A percentile compares a stretch with the other conserved stretches of the same genome.
Evolutionary conservation across 208 protist genomes (phyloP).

Genomic region (Naegleria lovaniensis): DNA sequence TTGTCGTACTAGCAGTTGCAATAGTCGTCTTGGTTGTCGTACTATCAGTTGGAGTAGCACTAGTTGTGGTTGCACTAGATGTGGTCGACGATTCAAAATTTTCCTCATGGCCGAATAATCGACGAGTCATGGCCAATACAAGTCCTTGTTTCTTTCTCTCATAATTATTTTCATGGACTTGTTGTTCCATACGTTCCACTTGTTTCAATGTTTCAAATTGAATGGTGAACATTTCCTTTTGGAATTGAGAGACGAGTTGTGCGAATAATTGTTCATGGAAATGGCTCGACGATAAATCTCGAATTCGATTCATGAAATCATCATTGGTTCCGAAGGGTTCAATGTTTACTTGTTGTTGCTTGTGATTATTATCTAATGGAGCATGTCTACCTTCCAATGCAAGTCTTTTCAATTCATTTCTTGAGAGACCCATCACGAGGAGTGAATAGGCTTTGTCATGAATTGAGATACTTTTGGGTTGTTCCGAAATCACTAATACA

Average conservation of each 20-base stretch:
- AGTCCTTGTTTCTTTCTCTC: not conserved
- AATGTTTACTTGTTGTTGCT: too few relatives aligned
- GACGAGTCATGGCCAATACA: not conserved
- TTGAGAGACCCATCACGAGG: not conserved
- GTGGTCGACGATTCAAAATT: too few relatives aligned
- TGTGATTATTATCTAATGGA: not conserved
- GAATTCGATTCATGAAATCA: too few relatives aligned
- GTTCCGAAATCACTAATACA: too few relatives aligned
- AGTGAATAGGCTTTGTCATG: not conserved
- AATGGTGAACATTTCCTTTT: too few relatives aligned
- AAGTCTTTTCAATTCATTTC: not conserved
- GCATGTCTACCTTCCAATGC: not conserved
- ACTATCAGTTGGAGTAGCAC: too few relatives aligned
- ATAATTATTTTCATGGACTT: not conserved
- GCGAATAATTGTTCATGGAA: not conserved
- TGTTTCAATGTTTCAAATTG: not conserved
- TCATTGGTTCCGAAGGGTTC: too few relatives aligned
- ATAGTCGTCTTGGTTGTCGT: too few relatives aligned
- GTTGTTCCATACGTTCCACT: not conserved
- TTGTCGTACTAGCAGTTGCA: too few relatives aligned
- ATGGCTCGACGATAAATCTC: too few relatives aligned
- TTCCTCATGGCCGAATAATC: not conserved
- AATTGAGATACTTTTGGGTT: too few relatives aligned
- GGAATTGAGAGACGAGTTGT: not conserved
- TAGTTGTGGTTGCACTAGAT: too few relatives aligned